These are phyloP conservation scores for Lenwebbia sp. DNA, from an alignment of 345 rosid genomes.

Conservation along the genomic window DNA sequence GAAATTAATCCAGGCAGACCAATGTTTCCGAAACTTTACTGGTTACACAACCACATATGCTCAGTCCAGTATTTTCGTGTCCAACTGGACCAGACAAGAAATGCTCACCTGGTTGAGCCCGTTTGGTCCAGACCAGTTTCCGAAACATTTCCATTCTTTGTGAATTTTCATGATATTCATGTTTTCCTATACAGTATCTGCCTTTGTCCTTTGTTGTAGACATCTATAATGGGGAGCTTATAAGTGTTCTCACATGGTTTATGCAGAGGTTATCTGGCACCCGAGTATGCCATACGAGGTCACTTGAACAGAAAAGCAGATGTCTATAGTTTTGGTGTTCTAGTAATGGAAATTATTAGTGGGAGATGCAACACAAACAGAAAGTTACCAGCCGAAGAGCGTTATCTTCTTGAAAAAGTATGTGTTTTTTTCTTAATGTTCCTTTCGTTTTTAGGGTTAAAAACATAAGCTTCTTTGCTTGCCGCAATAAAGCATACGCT, in stretches of 20 bases:
- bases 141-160: not conserved
- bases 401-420: conserved; percentile 63
- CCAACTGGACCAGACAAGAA: not conserved
- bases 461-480: not conserved
- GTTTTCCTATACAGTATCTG: not conserved
- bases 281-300: conserved; percentile 65
- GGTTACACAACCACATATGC: not conserved
- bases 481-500: not conserved
- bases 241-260: not conserved
- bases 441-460: not conserved
- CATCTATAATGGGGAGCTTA: not conserved
- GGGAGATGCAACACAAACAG: conserved; percentile 51
- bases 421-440: not conserved
- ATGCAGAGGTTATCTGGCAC: conserved; percentile 64
- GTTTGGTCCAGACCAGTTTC: not conserved
- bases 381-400: conserved; percentile 27
- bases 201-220: not conserved
- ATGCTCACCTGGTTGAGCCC: not conserved
- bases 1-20: not conserved
- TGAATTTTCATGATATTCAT: not conserved
- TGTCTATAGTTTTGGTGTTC: conserved; percentile 64
- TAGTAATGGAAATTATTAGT: conserved; percentile 53
- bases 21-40: not conserved
- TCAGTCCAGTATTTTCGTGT: not conserved
- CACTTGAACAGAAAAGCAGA: conserved; percentile 65